phyloP scores from a whole-genome alignment of 2,329 filamentous ascomycete genomes.

The Corinectria fuckeliana region DNA sequence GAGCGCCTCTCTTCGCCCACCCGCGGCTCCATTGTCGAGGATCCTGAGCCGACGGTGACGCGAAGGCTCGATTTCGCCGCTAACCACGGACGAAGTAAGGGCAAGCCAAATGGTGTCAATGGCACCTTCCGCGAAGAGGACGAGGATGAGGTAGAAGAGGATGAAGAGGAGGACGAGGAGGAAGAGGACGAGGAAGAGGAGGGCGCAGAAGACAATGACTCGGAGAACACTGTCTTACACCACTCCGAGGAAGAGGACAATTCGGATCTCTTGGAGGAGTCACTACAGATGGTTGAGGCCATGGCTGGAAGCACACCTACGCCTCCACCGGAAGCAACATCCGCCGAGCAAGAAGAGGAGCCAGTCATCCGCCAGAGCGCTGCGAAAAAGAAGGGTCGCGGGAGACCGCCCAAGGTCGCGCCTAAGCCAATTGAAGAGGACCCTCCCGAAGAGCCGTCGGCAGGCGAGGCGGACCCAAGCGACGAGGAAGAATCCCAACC shows the following conservation, averaged over 20 bases:
- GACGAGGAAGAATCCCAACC: background rate
- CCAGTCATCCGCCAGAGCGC: conserved; percentile 16
- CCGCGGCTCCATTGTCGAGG: conserved; percentile 46
- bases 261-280: conserved; percentile 48
- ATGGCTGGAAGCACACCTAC: conserved; percentile 34
- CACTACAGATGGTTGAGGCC: conserved; percentile 50
- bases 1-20: conserved; percentile 59
- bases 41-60: conserved; percentile 52
- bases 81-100: conserved; percentile 9
- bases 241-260: conserved; percentile 1
- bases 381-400: conserved; percentile 25
- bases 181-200: conserved; percentile 38
- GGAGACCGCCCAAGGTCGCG: conserved; percentile 30
- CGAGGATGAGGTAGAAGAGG: conserved; percentile 41
- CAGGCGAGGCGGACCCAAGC: conserved; percentile 14
- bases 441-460: conserved; percentile 15
- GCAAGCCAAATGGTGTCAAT: conserved; percentile 40
- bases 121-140: conserved; percentile 34
- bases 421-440: conserved; percentile 21
- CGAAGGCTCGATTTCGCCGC: conserved; percentile 61
- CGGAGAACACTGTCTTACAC: conserved; percentile 10
- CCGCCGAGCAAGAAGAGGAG: conserved; percentile 11
- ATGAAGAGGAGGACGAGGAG: conserved; percentile 36
- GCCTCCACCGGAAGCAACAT: conserved; percentile 20
- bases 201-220: conserved; percentile 31